phyloP scores from a whole-genome alignment of 179 eudicot species.

The Nepenthes alata region DNA sequence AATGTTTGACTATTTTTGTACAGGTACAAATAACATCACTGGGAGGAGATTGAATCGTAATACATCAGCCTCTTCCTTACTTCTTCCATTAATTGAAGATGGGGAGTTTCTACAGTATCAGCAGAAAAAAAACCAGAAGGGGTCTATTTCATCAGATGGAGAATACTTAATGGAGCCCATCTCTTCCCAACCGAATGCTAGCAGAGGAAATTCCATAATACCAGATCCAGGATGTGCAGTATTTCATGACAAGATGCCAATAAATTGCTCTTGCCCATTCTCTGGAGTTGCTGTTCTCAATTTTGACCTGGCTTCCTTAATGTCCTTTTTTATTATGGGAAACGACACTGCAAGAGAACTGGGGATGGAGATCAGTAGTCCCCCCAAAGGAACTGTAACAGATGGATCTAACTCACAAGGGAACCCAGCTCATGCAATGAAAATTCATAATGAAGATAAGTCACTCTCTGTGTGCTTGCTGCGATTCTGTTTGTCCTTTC shows the following conservation, averaged over 20 bases:
- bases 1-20: conserved; percentile 75
- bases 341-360: conserved; percentile 13
- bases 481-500: conserved; percentile 66
- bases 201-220: conserved; percentile 18
- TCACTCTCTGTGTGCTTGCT: conserved; percentile 40
- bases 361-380: conserved; percentile 12
- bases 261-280: conserved; percentile 60
- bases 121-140: conserved; percentile 18
- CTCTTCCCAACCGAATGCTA: conserved; percentile 14
- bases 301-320: conserved; percentile 65
- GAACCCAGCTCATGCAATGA: conserved; percentile 14
- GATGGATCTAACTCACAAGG: conserved; percentile 22
- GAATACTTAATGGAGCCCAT: conserved; percentile 17
- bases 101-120: conserved; percentile 30
- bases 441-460: conserved; percentile 19
- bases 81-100: conserved; percentile 38
- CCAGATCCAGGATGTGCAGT: conserved; percentile 9
- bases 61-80: conserved; percentile 66
- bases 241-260: conserved; percentile 36
- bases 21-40: conserved; percentile 20
- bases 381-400: conserved; percentile 17
- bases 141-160: conserved; percentile 17
- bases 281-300: conserved; percentile 66
- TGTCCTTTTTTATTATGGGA: conserved; percentile 33
- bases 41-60: conserved; percentile 34